These are phyloP conservation scores for Salvia sclarea DNA, from an alignment of 305 asterid species.

Conservation along the genomic window DNA sequence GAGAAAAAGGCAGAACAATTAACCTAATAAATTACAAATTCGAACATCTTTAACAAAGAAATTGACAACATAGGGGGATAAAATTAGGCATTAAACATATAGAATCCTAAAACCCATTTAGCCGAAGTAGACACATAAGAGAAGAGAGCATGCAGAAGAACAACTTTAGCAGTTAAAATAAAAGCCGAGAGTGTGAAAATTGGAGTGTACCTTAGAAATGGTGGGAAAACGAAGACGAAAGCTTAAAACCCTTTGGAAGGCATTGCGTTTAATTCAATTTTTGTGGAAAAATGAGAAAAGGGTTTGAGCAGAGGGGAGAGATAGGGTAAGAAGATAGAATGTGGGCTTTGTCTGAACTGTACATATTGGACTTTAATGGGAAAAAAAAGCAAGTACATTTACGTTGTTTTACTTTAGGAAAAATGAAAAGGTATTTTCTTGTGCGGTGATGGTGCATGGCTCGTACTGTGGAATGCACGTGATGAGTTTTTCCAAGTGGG, in stretches of 20 bases:
- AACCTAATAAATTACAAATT: not conserved
- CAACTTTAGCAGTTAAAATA: constrained; percentile 5
- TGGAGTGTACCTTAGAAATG: constrained; percentile 15
- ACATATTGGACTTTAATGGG: constrained; percentile 32
- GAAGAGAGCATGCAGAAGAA: constrained; percentile 31
- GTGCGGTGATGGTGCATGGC: constrained; percentile 34
- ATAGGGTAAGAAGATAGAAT: constrained; percentile 44
- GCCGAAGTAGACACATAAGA: not conserved
- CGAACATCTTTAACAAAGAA: not conserved
- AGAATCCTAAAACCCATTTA: not conserved
- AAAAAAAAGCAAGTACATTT: constrained; percentile 21
- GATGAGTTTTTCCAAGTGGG: constrained; percentile 18
- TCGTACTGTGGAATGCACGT: constrained; percentile 23
- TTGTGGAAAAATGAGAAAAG: not conserved
- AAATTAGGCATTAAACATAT: constrained; percentile 5
- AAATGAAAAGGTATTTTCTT: constrained; percentile 11
- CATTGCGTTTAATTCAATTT: constrained; percentile 18
- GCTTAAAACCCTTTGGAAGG: constrained; percentile 27
- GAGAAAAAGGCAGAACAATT: not conserved
- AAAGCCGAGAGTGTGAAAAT: not conserved
- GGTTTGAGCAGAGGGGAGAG: constrained; percentile 20
- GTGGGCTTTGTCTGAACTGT: constrained; percentile 33
- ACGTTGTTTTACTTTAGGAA: constrained; percentile 16
- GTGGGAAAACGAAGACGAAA: constrained; percentile 23
- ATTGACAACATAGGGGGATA: not conserved